Conservation (phyloP, 2,329 filamentous ascomycete genomes). For the Colletotrichum sidae region DNA sequence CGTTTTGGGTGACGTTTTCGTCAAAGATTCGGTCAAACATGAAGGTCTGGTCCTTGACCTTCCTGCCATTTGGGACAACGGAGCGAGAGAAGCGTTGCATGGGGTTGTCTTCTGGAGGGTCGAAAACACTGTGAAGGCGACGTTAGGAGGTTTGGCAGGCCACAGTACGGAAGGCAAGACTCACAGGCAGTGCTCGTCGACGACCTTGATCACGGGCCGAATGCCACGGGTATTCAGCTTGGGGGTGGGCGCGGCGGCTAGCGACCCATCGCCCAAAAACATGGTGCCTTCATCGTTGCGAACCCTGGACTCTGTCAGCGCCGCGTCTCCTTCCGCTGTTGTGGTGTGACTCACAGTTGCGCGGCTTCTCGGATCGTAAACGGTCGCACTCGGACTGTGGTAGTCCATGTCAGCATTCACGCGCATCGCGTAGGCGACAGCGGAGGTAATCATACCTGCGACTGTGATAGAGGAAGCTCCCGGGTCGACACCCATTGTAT, state of each 20-base stretch:
- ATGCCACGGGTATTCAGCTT: conserved; percentile 89
- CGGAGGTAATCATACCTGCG: conserved; percentile 56
- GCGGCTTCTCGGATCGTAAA: conserved; percentile 93
- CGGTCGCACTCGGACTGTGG: conserved; percentile 74
- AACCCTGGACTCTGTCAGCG: conserved; percentile 24
- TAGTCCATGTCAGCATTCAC: conserved; percentile 16
- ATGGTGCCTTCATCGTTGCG: conserved; percentile 85
- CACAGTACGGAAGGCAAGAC: conserved; percentile 48
- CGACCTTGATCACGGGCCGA: conserved; percentile 91
- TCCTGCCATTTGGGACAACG: conserved; percentile 85
- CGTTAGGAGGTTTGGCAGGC: conserved; percentile 37
- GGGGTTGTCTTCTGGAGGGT: conserved; percentile 94
- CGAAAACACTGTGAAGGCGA: conserved; percentile 78
- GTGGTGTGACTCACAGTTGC: conserved; percentile 71
- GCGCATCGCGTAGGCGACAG: neutral
- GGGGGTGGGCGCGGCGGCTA: conserved; percentile 86
- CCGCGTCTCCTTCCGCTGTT: neutral
- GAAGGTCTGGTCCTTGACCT: conserved; percentile 97
- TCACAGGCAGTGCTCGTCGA: conserved; percentile 96
- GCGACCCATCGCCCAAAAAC: conserved; percentile 96
- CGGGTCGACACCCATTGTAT: conserved; percentile 48
- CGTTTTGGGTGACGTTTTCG: conserved; percentile 89
- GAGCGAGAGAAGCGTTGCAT: conserved; percentile 88
- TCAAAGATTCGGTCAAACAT: conserved; percentile 97
- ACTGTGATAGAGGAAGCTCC: conserved; percentile 70